These are phyloP conservation scores for Calocybe cyanea DNA, from an alignment of 768 basidiomycete genomes.

Conservation along the genomic window DNA sequence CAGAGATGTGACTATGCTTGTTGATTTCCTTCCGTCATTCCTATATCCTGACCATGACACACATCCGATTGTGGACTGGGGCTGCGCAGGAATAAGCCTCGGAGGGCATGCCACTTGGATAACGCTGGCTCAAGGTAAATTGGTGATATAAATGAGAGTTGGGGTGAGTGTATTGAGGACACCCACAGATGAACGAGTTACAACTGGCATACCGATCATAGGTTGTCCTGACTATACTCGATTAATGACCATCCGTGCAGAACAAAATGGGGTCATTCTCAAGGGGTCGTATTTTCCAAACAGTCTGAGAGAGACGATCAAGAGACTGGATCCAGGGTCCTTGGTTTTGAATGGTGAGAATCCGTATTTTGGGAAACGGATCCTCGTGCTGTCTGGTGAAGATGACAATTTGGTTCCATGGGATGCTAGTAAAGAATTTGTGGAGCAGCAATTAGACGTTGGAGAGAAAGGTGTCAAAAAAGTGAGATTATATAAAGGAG, in stretches of 20 bases:
- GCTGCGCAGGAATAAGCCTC: constrained; percentile 71
- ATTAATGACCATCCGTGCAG: constrained; percentile 57
- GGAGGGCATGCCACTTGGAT: constrained; percentile 88
- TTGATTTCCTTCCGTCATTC: constrained; percentile 74
- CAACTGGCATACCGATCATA: constrained; percentile 48
- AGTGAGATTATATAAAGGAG: constrained; percentile 47
- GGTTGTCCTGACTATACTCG: constrained; percentile 69
- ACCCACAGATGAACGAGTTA: constrained; percentile 40
- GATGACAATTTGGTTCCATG: constrained; percentile 68
- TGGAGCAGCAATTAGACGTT: constrained; percentile 45
- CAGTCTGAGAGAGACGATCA: constrained; percentile 46
- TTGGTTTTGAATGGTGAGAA: constrained; percentile 35
- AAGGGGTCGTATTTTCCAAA: constrained; percentile 56
- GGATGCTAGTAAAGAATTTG: constrained; percentile 51
- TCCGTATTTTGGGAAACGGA: constrained; percentile 67
- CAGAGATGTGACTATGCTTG: constrained; percentile 73
- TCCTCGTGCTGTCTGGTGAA: constrained; percentile 68
- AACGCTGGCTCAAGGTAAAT: constrained; percentile 46
- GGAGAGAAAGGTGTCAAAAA: constrained; percentile 53
- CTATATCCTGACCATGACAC: constrained; percentile 64
- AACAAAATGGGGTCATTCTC: constrained; percentile 34
- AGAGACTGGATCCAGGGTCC: constrained; percentile 44
- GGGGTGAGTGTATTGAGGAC: background rate
- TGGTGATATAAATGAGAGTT: background rate
- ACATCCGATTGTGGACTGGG: constrained; percentile 60